Percentiles rank a stretch among this genome's conserved stretches.
Conservation (phyloP, 306 rosid species). For the Corylus avellana region DNA sequence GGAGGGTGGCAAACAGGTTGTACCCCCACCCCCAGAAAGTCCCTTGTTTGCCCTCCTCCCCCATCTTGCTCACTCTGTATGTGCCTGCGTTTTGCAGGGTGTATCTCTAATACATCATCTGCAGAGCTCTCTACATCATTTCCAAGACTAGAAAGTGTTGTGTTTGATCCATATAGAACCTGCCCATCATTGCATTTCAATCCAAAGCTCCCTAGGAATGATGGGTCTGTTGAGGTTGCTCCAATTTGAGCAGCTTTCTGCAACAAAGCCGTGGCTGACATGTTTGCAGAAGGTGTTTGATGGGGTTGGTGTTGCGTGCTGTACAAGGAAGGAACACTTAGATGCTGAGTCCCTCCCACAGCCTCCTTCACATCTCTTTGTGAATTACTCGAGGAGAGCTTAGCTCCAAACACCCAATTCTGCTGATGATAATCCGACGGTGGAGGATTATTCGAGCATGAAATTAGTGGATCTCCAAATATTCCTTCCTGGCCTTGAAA, state of each 20-base stretch:
- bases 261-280: constrained; percentile 93
- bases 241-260: constrained; percentile 90
- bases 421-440: constrained; percentile 49
- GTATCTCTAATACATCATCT: constrained; percentile 48
- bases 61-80: constrained; percentile 39
- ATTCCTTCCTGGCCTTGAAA: constrained; percentile 36
- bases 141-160: constrained; percentile 32
- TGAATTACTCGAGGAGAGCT: constrained; percentile 34
- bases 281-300: constrained; percentile 47
- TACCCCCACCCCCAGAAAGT: constrained; percentile 86
- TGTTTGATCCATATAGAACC: constrained; percentile 47
- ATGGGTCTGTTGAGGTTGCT: constrained; percentile 57
- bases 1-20: constrained; percentile 71
- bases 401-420: constrained; percentile 68
- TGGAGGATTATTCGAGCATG: constrained; percentile 40
- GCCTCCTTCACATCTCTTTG: constrained; percentile 42
- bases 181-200: constrained; percentile 44
- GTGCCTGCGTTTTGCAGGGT: constrained; percentile 66
- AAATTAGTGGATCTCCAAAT: constrained; percentile 43
- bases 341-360: constrained; percentile 24
- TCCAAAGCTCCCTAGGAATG: constrained; percentile 61
- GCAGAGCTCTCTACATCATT: constrained; percentile 44
- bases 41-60: constrained; percentile 75
- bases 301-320: constrained; percentile 51
- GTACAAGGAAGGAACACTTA: constrained; percentile 69